Percentiles rank a stretch among this genome's conserved stretches.
These are phyloP conservation scores for Aspergillus fijiensis DNA, from an alignment of 2,329 filamentous ascomycete species.

Conservation along the genomic window DNA sequence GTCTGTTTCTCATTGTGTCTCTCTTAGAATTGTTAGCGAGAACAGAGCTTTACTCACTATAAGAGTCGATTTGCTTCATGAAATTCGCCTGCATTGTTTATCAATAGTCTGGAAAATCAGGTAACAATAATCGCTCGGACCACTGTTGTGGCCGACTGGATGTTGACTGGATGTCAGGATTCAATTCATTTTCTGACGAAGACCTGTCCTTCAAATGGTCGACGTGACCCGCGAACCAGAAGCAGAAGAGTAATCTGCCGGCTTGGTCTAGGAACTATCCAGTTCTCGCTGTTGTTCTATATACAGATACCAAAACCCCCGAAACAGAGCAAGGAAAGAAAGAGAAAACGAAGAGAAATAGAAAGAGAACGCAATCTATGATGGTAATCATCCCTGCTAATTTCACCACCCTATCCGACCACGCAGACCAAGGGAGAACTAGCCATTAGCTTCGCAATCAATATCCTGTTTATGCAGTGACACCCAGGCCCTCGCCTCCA, in stretches of 20 bases:
- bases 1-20: background rate
- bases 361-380: constrained; percentile 12
- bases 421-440: background rate
- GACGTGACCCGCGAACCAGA: background rate
- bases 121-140: background rate
- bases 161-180: background rate
- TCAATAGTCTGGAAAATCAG: background rate
- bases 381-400: constrained; percentile 3
- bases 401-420: constrained; percentile 1
- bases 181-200: background rate
- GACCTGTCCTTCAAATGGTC: background rate
- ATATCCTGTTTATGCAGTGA: constrained; percentile 16
- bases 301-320: constrained; percentile 9
- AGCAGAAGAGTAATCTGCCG: background rate
- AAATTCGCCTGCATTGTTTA: background rate
- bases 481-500: constrained; percentile 42
- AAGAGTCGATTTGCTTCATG: background rate
- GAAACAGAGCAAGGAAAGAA: background rate
- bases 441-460: background rate
- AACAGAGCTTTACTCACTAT: too few species aligned
- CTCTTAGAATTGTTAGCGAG: too few species aligned
- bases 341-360: constrained; percentile 2
- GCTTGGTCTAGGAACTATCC: background rate
- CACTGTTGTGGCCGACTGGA: background rate
- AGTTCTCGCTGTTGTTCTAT: constrained; percentile 7